phyloP scores from a whole-genome alignment of 768 basidiomycete species.

The Boletus fagicola region DNA sequence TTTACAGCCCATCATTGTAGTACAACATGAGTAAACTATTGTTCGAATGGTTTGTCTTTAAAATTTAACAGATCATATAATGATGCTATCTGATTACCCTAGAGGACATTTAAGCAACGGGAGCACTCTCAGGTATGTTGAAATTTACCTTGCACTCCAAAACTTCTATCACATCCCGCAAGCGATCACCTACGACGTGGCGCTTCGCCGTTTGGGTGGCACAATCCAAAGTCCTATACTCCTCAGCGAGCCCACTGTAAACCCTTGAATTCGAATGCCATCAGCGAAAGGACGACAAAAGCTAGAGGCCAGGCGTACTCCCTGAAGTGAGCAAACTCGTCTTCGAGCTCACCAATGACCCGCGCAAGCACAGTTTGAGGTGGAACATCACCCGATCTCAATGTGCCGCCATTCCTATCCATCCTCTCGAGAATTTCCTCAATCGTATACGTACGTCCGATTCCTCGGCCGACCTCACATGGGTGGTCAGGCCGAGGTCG shows the following conservation, averaged over 20 bases:
- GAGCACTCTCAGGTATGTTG: background rate
- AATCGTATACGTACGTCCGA: conserved; percentile 12
- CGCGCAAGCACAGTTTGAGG: conserved; percentile 85
- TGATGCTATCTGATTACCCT: conserved; percentile 95
- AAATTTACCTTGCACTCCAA: conserved; percentile 81
- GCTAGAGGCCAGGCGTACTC: conserved; percentile 52
- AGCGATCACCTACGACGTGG: conserved; percentile 82
- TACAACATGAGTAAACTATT: conserved; percentile 7
- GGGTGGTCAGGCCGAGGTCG: conserved; percentile 1
- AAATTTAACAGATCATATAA: conserved; percentile 82
- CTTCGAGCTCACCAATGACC: conserved; percentile 86
- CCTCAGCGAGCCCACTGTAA: conserved; percentile 86
- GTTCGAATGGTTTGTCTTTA: conserved; percentile 56
- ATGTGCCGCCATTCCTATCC: conserved; percentile 24
- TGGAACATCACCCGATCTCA: conserved; percentile 46
- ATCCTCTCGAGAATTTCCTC: conserved; percentile 29
- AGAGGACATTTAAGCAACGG: conserved; percentile 7
- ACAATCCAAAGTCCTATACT: conserved; percentile 89
- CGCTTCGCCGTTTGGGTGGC: conserved; percentile 78
- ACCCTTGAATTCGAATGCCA: conserved; percentile 50
- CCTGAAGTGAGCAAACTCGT: conserved; percentile 94
- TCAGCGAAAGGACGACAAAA: conserved; percentile 8
- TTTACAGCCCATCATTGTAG: too few relatives aligned
- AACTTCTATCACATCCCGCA: conserved; percentile 88
- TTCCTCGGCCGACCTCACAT: conserved; percentile 1